phyloP scores from a whole-genome alignment of 257 asterid genomes.

The Ballota nigra region DNA sequence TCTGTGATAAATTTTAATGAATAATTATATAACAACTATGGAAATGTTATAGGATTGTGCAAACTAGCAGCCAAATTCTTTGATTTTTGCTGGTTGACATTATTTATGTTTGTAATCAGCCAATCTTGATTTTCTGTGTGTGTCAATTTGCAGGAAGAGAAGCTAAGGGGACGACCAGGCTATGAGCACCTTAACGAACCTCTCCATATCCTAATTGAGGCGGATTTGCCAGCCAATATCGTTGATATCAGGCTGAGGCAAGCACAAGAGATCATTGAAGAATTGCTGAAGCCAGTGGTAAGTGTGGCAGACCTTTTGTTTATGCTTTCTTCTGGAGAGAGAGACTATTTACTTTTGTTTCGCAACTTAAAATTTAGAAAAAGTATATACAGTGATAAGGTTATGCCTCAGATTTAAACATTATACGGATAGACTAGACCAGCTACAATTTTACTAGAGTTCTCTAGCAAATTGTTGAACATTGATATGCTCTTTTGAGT shows the following conservation, averaged over 20 bases:
- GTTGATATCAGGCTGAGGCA: conserved; percentile 81
- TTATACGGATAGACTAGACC: background rate
- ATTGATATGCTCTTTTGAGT: background rate
- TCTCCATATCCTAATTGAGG: conserved; percentile 88
- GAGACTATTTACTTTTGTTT: background rate
- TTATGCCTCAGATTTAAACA: background rate
- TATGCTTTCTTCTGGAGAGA: conserved; percentile 9
- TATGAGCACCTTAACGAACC: conserved; percentile 94
- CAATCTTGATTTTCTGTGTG: background rate
- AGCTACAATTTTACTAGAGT: background rate
- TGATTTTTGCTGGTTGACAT: background rate
- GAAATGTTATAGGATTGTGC: background rate
- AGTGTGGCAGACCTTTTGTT: conserved; percentile 16
- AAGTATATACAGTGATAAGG: background rate
- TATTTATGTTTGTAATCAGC: background rate
- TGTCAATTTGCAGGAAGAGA: conserved; percentile 70
- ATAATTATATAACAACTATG: background rate
- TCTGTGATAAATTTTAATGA: background rate
- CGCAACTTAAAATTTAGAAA: background rate
- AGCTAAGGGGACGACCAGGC: conserved; percentile 86
- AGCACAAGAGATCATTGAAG: conserved; percentile 88
- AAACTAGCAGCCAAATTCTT: background rate
- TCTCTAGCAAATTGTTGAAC: background rate
- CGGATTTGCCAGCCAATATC: conserved; percentile 81
- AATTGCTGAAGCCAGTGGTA: conserved; percentile 95